Evolutionary conservation across 2,329 filamentous ascomycete species (phyloP).

Genomic region (Exophiala viscosa): DNA sequence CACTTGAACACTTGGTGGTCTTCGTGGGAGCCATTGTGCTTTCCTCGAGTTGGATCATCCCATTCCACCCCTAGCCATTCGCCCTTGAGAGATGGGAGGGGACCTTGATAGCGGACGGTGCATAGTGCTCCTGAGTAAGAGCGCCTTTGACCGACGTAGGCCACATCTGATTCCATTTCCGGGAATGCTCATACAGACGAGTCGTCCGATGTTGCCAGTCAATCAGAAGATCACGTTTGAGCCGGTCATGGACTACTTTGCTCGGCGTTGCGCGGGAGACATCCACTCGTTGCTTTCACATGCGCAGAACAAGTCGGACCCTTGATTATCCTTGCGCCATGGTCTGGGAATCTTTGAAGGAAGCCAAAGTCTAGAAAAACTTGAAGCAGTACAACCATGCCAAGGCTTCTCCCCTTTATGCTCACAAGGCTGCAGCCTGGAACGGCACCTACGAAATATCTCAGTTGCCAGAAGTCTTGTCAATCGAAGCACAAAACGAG

Average conservation of each 20-base stretch:
- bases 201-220: no score
- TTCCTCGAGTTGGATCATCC: slow-evolving; percentile 82
- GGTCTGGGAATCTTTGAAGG: no score
- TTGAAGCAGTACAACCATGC: not conserved
- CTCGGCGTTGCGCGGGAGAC: no score
- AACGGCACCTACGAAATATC: not conserved
- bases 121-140: slow-evolving; percentile 75
- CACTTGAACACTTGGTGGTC: slow-evolving; percentile 79
- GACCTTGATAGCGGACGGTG: slow-evolving; percentile 79
- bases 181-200: no score
- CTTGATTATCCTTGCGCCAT: no score
- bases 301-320: no score
- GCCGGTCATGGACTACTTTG: no score
- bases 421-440: not conserved
- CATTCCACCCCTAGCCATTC: slow-evolving; percentile 94
- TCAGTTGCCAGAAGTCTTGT: not conserved
- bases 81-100: slow-evolving; percentile 70
- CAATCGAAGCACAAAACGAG: no score
- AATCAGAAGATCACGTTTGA: no score
- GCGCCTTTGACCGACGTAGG: slow-evolving; percentile 62
- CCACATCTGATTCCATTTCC: not conserved
- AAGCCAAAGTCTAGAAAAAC: no score
- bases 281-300: no score
- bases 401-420: not conserved
- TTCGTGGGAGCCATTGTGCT: slow-evolving; percentile 82